Evolutionary conservation across 176 grass and related monocot genomes (phyloP), one percentile per base, ranked within the genome.

Genomic region (Coix lacrymajobi): DNA sequence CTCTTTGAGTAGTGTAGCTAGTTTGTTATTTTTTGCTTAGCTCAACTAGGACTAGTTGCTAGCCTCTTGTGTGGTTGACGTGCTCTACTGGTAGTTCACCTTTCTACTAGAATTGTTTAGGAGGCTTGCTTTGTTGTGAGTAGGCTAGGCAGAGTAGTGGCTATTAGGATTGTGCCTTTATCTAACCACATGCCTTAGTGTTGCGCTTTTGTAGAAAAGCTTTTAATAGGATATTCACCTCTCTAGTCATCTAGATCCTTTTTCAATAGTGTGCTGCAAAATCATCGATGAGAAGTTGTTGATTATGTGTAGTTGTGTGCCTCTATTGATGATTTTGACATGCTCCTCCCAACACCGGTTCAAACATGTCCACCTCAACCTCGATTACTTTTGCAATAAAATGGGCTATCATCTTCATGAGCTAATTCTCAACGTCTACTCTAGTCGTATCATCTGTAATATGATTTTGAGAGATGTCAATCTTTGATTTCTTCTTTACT

Each of bases 381-480:
- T 49, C 6, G 1, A 19, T 52, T 52, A 52, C 49, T 52, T 22
- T 8, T 0, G 49, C 6, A 20, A 22, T 52, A 52, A 52, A 52
- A 52, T 22, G 49, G 19, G 49, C 1, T 52, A 8, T 0, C 49
- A 22, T 52, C 7, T 20, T 6, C 49, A 52, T 52, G 17, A 52
- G 5, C 6, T 20, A 52, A 52, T 52, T 8, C 6, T 22, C 7
- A 52, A 52, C 22, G 20, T 0, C 5, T 49, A 49, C 1, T 7
- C 46, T 49, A 19, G 49, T 52, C 16, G 19, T 0, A 8, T 0
- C 49, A 52, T 52, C 17, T 52, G 3, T 8, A 49, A 45, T 17
- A 17, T 0, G 1, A 1, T 4, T 45, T 0, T 7, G 5, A 49
- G 16, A 19, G 46, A 49, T 17, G 46, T 0, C 5, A 3, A 1